phyloP scores from a whole-genome alignment of 805 yeast genomes.

The Citeromyces matritensis region DNA sequence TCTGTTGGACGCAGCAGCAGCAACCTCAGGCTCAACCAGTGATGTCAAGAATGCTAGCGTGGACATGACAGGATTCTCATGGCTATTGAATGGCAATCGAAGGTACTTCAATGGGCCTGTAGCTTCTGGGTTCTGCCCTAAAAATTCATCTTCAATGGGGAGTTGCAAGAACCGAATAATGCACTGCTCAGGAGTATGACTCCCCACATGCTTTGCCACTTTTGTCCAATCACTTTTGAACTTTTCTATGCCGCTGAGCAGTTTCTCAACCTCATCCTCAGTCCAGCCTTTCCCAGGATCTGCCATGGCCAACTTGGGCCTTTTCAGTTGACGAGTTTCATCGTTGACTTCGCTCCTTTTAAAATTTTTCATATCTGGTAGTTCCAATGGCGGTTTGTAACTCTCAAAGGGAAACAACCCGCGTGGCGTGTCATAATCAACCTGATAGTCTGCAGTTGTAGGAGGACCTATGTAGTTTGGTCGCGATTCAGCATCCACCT shows the following conservation, averaged over 20 bases:
- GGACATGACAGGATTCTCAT: constrained; percentile 88
- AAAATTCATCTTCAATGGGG: constrained; percentile 68
- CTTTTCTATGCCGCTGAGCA: constrained; percentile 49
- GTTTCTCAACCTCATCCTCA: constrained; percentile 37
- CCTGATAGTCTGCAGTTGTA: constrained; percentile 60
- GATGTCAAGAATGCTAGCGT: constrained; percentile 83
- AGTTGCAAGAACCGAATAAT: constrained; percentile 63
- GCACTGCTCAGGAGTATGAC: constrained; percentile 65
- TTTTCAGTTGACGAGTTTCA: constrained; percentile 8
- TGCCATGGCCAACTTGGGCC: constrained; percentile 18
- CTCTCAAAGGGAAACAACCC: constrained; percentile 88
- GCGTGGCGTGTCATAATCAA: constrained; percentile 77
- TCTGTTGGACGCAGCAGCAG: constrained; percentile 61
- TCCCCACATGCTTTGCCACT: constrained; percentile 52
- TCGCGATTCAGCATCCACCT: constrained; percentile 65
- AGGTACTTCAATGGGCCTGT: constrained; percentile 71
- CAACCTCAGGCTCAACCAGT: constrained; percentile 75
- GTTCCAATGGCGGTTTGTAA: constrained; percentile 47
- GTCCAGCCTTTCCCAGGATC: constrained; percentile 45
- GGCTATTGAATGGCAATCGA: constrained; percentile 68
- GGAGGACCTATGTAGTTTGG: constrained; percentile 63
- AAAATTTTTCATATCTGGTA: constrained; percentile 15
- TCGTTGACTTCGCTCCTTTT: constrained; percentile 6
- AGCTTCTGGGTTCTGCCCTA: constrained; percentile 27
- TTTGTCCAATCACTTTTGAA: constrained; percentile 68